Evolutionary conservation across 345 rosid species (phyloP).

Genomic region (Eucalyptus curtisii): DNA sequence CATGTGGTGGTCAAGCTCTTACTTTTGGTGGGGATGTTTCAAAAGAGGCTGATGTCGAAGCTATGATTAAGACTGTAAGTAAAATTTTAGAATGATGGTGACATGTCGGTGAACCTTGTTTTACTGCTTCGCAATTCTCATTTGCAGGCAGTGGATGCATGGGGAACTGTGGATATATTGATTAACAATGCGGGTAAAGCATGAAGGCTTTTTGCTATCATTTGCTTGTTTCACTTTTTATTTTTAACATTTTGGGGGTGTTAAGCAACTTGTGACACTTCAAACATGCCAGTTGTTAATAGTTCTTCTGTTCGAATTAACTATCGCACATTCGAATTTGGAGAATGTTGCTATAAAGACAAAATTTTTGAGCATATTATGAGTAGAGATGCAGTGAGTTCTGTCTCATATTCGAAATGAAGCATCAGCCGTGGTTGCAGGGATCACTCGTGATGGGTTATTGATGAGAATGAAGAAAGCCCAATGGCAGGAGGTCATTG

Average conservation of each 20-base stretch:
- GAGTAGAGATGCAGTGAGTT: background rate
- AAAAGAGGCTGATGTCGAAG: slow-evolving; percentile 77
- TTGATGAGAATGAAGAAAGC: slow-evolving; percentile 86
- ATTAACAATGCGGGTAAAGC: slow-evolving; percentile 87
- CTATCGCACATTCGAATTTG: background rate
- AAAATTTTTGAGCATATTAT: background rate
- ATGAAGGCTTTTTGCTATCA: background rate
- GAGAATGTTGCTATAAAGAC: background rate
- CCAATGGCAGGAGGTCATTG: slow-evolving; percentile 95
- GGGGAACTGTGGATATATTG: slow-evolving; percentile 95
- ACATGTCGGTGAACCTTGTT: background rate
- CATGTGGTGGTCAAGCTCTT: slow-evolving; percentile 81
- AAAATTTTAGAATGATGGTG: background rate
- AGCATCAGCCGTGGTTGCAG: slow-evolving; percentile 21
- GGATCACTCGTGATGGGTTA: slow-evolving; percentile 81
- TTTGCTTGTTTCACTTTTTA: background rate
- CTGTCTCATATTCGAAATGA: background rate
- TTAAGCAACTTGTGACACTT: background rate
- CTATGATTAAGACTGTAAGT: slow-evolving; percentile 92
- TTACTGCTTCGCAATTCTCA: background rate
- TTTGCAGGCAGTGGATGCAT: slow-evolving; percentile 77
- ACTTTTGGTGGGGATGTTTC: slow-evolving; percentile 97
- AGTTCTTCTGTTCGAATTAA: background rate
- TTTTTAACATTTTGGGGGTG: background rate
- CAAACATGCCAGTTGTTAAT: background rate